Evolutionary conservation across 495 filamentous ascomycete genomes (phyloP).

Genomic region (Trichocladium uniseriatum): DNA sequence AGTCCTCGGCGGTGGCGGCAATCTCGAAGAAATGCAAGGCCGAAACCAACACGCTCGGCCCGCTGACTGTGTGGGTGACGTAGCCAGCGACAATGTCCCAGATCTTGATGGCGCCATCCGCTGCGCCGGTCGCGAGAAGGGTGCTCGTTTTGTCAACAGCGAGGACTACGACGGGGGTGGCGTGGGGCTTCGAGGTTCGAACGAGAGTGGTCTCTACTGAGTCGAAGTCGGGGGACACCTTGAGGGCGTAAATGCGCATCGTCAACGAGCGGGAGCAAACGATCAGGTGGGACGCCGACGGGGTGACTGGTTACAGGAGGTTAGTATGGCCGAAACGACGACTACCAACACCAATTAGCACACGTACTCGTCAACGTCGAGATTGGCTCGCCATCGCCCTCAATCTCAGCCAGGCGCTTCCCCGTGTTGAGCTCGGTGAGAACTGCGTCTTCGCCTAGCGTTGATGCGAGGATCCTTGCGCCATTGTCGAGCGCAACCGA

Average conservation of each 20-base stretch:
- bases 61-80: constrained; percentile 89
- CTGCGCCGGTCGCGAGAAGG: constrained; percentile 79
- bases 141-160: constrained; percentile 80
- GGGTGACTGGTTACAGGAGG: constrained; percentile 53
- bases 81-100: constrained; percentile 92
- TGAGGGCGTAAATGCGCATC: constrained; percentile 81
- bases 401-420: constrained; percentile 70
- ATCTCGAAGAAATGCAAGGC: constrained; percentile 87
- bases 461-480: constrained; percentile 77
- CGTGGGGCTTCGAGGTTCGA: constrained; percentile 82
- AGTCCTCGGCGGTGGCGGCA: constrained; percentile 31
- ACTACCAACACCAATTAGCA: not conserved
- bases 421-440: constrained; percentile 80
- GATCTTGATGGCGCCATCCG: constrained; percentile 88
- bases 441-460: constrained; percentile 78
- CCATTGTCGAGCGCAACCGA: constrained; percentile 72
- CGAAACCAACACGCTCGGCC: constrained; percentile 82
- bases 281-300: constrained; percentile 76
- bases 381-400: constrained; percentile 90
- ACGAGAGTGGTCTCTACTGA: constrained; percentile 56
- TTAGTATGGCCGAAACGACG: constrained; percentile 9
- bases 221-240: constrained; percentile 43
- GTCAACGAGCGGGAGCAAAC: constrained; percentile 87
- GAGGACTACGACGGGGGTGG: constrained; percentile 74
- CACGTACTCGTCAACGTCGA: constrained; percentile 71